Evolutionary conservation across 1,284 basidiomycete species (phyloP).

Genomic region (Naganishia sp.): DNA sequence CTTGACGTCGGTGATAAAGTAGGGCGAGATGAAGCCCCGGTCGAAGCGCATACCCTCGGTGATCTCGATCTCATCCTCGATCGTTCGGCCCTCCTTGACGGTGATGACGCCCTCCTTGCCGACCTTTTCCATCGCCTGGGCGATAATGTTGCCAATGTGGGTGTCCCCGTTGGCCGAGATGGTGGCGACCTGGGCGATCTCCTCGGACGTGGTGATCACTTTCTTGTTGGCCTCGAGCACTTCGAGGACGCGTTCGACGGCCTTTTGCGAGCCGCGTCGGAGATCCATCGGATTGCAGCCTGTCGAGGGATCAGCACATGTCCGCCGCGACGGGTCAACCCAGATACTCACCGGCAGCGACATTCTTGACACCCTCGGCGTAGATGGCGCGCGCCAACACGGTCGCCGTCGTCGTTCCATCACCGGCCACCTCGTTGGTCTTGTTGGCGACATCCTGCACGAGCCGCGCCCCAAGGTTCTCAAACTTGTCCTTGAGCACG

Average conservation of each 20-base stretch:
- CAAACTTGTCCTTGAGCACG: conserved; percentile 94
- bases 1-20: conserved; percentile 99
- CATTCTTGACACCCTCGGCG: conserved; percentile 98
- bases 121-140: conserved; percentile 99
- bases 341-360: conserved; percentile 68
- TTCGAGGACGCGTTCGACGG: conserved; percentile 91
- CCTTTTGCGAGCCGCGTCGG: conserved; percentile 91
- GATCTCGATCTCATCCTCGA: conserved; percentile 98
- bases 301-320: neutral
- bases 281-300: conserved; percentile 99
- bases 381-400: conserved; percentile 97
- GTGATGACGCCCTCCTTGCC: conserved; percentile 99
- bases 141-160: conserved; percentile 92
- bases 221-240: conserved; percentile 88
- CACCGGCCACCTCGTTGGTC: conserved; percentile 96
- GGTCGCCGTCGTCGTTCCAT: conserved; percentile 97
- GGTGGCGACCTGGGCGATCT: conserved; percentile 97
- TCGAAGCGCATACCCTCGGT: conserved; percentile 99
- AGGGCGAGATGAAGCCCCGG: conserved; percentile 96
- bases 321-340: no score
- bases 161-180: conserved; percentile 97
- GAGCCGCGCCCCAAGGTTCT: conserved; percentile 97
- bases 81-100: conserved; percentile 96
- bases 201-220: conserved; percentile 92
- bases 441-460: conserved; percentile 94